Conservation (phyloP, 2,329 filamentous ascomycete species). For the Zasmidium cellare region DNA sequence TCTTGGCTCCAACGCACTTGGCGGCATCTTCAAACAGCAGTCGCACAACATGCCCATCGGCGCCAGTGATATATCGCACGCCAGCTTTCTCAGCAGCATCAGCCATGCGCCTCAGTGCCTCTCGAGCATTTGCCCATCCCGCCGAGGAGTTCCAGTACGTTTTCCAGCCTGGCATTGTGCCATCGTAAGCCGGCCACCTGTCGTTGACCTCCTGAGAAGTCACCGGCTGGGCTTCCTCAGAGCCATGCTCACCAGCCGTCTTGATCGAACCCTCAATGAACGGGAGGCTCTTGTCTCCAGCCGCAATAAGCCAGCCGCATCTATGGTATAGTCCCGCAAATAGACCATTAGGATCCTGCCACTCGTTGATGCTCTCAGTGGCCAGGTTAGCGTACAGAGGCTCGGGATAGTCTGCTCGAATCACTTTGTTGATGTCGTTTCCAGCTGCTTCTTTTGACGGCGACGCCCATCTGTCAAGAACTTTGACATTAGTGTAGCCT, state of each 20-base stretch:
- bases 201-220: conserved; percentile 11
- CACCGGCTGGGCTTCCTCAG: conserved; percentile 8
- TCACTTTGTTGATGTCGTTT: conserved; percentile 32
- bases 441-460: conserved; percentile 43
- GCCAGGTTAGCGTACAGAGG: conserved; percentile 31
- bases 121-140: conserved; percentile 24
- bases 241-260: conserved; percentile 10
- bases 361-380: conserved; percentile 39
- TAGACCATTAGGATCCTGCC: conserved; percentile 44
- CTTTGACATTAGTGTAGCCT: conserved; percentile 53
- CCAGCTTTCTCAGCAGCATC: conserved; percentile 44
- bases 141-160: conserved; percentile 26
- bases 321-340: conserved; percentile 13
- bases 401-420: conserved; percentile 29
- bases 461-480: conserved; percentile 58
- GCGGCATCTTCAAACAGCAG: conserved; percentile 41
- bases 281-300: conserved; percentile 8
- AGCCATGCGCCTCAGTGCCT: conserved; percentile 16
- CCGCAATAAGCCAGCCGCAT: conserved; percentile 17
- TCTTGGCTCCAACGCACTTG: conserved; percentile 46
- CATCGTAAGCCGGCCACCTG: conserved; percentile 17
- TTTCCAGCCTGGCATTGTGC: conserved; percentile 22
- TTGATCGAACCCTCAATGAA: conserved; percentile 15
- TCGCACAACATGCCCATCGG: conserved; percentile 39
- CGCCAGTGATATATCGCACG: conserved; percentile 45